A percentile compares a stretch with the other conserved stretches of the same genome.
phyloP scores from a whole-genome alignment of 1,284 basidiomycete genomes.

The Apiotrichum porosum region DNA sequence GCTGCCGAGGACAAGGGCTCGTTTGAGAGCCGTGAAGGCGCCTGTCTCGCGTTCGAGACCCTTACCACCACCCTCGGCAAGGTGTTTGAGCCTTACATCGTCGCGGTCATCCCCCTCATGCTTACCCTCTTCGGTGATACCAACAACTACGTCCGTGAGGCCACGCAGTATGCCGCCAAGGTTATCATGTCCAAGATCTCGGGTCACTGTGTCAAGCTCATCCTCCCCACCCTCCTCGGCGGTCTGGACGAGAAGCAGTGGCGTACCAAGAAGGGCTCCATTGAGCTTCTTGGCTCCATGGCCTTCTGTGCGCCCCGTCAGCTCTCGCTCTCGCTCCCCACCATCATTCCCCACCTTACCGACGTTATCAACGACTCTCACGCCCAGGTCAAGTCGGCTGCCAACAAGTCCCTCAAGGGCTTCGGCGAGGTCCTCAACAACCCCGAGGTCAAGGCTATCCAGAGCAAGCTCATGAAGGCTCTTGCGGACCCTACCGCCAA shows the following conservation, averaged over 20 bases:
- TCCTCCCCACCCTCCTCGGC: slow-evolving; percentile 81
- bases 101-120: slow-evolving; percentile 76
- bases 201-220: slow-evolving; percentile 87
- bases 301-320: slow-evolving; percentile 97
- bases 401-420: slow-evolving; percentile 93
- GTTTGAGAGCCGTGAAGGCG: slow-evolving; percentile 83
- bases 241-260: slow-evolving; percentile 98
- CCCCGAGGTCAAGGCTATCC: slow-evolving; percentile 88
- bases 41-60: slow-evolving; percentile 92
- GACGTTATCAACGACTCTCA: slow-evolving; percentile 96
- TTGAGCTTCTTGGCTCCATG: slow-evolving; percentile 96
- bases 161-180: slow-evolving; percentile 85
- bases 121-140: slow-evolving; percentile 87
- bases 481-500: slow-evolving; percentile 88
- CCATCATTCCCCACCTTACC: slow-evolving; percentile 92
- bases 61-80: slow-evolving; percentile 79
- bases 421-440: slow-evolving; percentile 96
- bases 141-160: slow-evolving; percentile 84
- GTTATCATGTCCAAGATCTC: slow-evolving; percentile 95
- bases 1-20: slow-evolving; percentile 87
- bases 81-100: slow-evolving; percentile 88
- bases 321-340: slow-evolving; percentile 88
- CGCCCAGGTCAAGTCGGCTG: slow-evolving; percentile 87
- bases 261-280: slow-evolving; percentile 95
- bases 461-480: slow-evolving; percentile 89